A percentile compares a stretch with the other conserved stretches of the same genome.
phyloP scores from a whole-genome alignment of 495 filamentous ascomycete species.

The Lasiosphaeria miniovina region DNA sequence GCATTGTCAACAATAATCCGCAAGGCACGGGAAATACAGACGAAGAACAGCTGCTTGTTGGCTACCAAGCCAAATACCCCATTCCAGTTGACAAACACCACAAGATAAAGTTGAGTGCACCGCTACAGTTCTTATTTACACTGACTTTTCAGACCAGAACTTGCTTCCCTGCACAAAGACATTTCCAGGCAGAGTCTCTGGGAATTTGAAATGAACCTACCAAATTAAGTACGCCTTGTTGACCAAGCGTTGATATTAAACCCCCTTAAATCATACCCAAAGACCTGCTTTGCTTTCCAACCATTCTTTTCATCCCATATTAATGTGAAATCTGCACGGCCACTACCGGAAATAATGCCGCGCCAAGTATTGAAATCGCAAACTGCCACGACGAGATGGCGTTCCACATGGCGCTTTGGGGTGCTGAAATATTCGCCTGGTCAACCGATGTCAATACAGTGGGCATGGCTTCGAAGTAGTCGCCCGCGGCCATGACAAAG shows the following conservation, averaged over 20 bases:
- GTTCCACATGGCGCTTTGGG: constrained; percentile 4
- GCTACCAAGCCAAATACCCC: too few species aligned
- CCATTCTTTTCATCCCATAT: neutral
- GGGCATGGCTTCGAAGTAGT: constrained; percentile 8
- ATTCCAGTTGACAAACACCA: too few species aligned
- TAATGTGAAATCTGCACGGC: neutral
- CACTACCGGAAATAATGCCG: constrained; percentile 8
- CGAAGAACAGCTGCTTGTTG: too few species aligned
- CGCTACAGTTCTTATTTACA: too few species aligned
- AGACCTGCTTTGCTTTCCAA: neutral
- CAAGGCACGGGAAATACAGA: too few species aligned
- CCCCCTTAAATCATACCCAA: neutral
- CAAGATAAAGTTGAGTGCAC: too few species aligned
- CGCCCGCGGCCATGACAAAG: neutral
- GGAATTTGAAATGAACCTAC: too few species aligned
- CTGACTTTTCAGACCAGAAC: too few species aligned
- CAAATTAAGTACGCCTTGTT: too few species aligned
- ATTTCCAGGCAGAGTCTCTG: too few species aligned
- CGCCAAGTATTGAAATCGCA: constrained; percentile 11
- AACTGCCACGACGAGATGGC: constrained; percentile 18
- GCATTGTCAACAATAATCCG: too few species aligned
- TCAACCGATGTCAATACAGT: constrained; percentile 5
- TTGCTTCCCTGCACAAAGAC: too few species aligned
- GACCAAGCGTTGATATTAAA: neutral
- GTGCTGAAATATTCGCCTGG: neutral